phyloP scores from a whole-genome alignment of 768 basidiomycete species.

The Amanita thiersii region DNA sequence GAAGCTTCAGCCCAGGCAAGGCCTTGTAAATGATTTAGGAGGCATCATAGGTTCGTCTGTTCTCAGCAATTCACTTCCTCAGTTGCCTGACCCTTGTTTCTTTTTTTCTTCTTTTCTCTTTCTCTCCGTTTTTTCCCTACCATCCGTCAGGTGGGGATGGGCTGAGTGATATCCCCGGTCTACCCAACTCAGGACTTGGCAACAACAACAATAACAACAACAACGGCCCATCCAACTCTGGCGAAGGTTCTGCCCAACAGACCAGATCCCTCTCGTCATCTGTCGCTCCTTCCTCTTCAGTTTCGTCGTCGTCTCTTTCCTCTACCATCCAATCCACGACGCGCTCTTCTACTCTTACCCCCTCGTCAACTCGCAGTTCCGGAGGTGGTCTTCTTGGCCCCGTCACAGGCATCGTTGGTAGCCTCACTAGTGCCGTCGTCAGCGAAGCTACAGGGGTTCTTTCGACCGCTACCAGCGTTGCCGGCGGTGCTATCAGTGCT shows the following conservation, averaged over 20 bases:
- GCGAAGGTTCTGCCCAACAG: no score
- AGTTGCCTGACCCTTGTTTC: no score
- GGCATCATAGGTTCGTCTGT: neutral
- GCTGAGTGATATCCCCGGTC: no score
- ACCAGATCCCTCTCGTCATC: no score
- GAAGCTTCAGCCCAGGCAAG: slow-evolving; percentile 13
- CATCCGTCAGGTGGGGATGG: no score
- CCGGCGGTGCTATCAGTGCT: neutral
- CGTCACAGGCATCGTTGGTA: neutral
- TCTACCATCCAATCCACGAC: neutral
- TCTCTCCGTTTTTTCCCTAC: no score
- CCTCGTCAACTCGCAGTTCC: neutral
- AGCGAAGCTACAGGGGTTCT: neutral
- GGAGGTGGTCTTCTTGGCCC: neutral
- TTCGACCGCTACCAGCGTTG: neutral
- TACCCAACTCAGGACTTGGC: no score
- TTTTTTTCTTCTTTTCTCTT: no score
- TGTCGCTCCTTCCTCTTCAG: no score
- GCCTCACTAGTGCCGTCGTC: neutral
- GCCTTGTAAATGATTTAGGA: neutral
- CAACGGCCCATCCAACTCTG: no score
- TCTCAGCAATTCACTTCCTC: no score
- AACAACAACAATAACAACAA: no score
- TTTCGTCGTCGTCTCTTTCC: neutral
- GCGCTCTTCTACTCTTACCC: neutral